Evolutionary conservation across 805 yeast genomes (phyloP), one percentile per base, ranked within the genome.

Genomic region (Ogataea allantospora): DNA sequence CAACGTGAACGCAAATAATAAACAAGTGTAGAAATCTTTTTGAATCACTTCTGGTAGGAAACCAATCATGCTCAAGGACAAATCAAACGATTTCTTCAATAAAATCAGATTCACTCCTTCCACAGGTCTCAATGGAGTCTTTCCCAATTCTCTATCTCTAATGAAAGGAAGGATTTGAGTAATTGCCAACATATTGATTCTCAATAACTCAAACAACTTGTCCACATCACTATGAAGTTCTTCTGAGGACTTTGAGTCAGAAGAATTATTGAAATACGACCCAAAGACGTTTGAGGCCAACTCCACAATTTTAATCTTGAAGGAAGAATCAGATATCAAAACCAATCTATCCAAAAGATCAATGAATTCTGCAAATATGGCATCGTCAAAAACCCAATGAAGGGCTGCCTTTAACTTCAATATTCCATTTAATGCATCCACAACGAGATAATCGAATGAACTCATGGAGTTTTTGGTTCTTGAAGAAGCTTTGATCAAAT

Each of bases 201-300:
- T 70, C 33, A 88, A 62, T 17, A 89, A 66, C 55, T 91, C 97
- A 58, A 91, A 87, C 29, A 88, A 63, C 52, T 85, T 87, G 50
- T 87, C 95, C 38, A 85, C 80, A 35, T 79, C 81, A 19, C 67
- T 61, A 22, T 72, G 64, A 38, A 78, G 65, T 24, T 65, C 69
- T 7, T 72, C 77, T 2, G 63, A 58, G 2, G 58, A 20, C 20
- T 51, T 54, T 5, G 30, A 18, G 4, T 46, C 49, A 1, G 54
- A 36, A 20, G 55, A 64, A 18, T 71, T 64, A 48, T 71, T 61
- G 25, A 68, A 55, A 35, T 82, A 80, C 17, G 83, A 64, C 33
- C 71, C 73, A 36, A 58, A 60, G 7, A 59, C 42, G 19, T 43
- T 44, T 6, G 47, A 41, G 4, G 60, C 42, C 20, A 86, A 73